phyloP scores from a whole-genome alignment of 768 basidiomycete genomes.

The Rhizopogon sp. region DNA sequence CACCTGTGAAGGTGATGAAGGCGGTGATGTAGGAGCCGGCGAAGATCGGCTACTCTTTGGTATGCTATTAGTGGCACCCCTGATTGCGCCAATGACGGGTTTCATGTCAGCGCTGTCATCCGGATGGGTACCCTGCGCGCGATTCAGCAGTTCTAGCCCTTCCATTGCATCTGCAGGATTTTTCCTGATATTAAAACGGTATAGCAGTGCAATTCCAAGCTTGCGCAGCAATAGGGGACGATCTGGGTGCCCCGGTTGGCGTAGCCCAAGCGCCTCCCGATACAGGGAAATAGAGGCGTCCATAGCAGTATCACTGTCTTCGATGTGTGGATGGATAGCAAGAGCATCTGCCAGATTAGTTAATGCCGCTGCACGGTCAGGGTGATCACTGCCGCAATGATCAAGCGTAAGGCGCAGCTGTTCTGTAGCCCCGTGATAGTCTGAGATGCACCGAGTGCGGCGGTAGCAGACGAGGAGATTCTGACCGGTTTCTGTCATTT shows the following conservation, averaged over 20 bases:
- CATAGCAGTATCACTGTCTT: not conserved
- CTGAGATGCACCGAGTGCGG: slow-evolving; percentile 1
- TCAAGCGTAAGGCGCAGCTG: slow-evolving; percentile 5
- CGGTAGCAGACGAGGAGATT: not conserved
- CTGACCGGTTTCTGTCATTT: not conserved
- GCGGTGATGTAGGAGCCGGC: not conserved
- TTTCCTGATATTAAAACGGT: slow-evolving; percentile 1
- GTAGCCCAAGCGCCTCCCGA: slow-evolving; percentile 9
- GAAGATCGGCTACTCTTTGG: not conserved
- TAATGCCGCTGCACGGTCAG: not conserved
- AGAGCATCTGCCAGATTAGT: slow-evolving; percentile 8
- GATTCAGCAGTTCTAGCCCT: not conserved
- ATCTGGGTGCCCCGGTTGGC: slow-evolving; percentile 2
- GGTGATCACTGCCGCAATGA: not conserved
- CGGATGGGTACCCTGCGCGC: not conserved
- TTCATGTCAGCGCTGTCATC: not conserved
- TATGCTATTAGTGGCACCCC: not conserved
- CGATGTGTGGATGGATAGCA: not conserved
- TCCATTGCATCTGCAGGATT: not conserved
- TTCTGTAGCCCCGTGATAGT: not conserved
- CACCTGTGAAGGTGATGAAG: not conserved
- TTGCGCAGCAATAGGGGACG: slow-evolving; percentile 2
- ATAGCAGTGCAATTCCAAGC: slow-evolving; percentile 3
- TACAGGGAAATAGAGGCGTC: not conserved
- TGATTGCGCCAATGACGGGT: not conserved